Percentiles rank a stretch among this genome's conserved stretches.
These are phyloP conservation scores for Solanum hybrid DNA, from an alignment of 305 asterid genomes.

Conservation along the genomic window DNA sequence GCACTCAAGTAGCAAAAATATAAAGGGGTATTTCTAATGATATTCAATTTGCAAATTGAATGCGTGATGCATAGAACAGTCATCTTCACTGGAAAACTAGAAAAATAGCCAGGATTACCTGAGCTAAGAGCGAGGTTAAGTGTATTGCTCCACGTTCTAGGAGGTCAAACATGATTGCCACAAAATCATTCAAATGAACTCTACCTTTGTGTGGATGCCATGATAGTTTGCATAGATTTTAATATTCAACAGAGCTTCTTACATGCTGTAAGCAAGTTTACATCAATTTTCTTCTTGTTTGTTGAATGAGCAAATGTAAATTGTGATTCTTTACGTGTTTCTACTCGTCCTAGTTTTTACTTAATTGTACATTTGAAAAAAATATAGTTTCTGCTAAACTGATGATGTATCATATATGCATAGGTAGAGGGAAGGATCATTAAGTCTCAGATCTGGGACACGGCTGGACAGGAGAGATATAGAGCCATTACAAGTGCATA, in stretches of 20 bases:
- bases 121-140: neutral
- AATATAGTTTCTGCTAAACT: neutral
- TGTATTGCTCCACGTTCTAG: neutral
- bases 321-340: neutral
- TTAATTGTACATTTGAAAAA: neutral
- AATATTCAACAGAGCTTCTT: neutral
- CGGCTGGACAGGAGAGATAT: slow-evolving; percentile 79
- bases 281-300: neutral
- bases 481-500: slow-evolving; percentile 72
- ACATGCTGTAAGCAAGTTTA: neutral
- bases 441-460: slow-evolving; percentile 80
- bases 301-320: neutral
- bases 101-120: neutral
- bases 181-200: neutral
- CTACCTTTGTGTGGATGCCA: neutral
- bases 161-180: neutral
- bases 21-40: neutral
- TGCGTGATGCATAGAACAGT: neutral
- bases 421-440: slow-evolving; percentile 64
- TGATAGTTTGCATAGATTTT: neutral
- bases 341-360: neutral
- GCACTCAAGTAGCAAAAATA: neutral
- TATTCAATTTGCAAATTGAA: neutral
- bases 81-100: neutral
- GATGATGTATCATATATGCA: neutral